These are phyloP conservation scores for Lichtheimia ramosa DNA, from an alignment of 371 early-diverging fungal species.

Conservation along the genomic window DNA sequence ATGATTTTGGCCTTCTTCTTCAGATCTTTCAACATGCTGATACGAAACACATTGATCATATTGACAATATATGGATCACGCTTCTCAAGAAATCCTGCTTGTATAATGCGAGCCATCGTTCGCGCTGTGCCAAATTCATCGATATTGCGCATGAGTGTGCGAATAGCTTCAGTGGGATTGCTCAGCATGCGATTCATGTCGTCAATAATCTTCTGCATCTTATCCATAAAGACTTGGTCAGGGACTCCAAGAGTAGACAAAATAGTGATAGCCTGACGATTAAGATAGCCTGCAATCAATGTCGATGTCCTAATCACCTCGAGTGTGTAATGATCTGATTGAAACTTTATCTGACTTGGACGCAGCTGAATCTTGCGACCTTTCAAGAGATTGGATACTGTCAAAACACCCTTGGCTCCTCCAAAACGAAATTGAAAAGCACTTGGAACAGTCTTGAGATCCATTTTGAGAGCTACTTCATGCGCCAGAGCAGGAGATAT, in stretches of 20 bases:
- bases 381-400: slow-evolving; percentile 24
- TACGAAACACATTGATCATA: slow-evolving; percentile 52
- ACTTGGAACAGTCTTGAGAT: slow-evolving; percentile 54
- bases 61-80: slow-evolving; percentile 62
- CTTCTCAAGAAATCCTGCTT: slow-evolving; percentile 57
- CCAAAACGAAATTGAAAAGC: slow-evolving; percentile 84
- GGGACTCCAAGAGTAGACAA: slow-evolving; percentile 66
- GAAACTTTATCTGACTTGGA: slow-evolving; percentile 73
- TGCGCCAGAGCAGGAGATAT: slow-evolving; percentile 58
- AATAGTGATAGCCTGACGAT: slow-evolving; percentile 74
- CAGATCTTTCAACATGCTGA: slow-evolving; percentile 60
- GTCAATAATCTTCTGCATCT: slow-evolving; percentile 48
- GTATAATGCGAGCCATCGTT: slow-evolving; percentile 54
- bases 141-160: slow-evolving; percentile 46
- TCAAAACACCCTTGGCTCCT: slow-evolving; percentile 81
- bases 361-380: slow-evolving; percentile 52
- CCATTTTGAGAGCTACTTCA: slow-evolving; percentile 51
- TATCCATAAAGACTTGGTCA: slow-evolving; percentile 50
- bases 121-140: slow-evolving; percentile 59
- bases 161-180: slow-evolving; percentile 45
- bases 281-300: slow-evolving; percentile 64
- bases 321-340: slow-evolving; percentile 54
- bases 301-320: slow-evolving; percentile 65
- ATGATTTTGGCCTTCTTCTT: slow-evolving; percentile 70
- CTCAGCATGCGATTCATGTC: slow-evolving; percentile 47